A percentile compares a stretch with the other conserved stretches of the same genome.
Evolutionary conservation across 257 asterid species (phyloP).

Genomic region (Sherardia arvensis): DNA sequence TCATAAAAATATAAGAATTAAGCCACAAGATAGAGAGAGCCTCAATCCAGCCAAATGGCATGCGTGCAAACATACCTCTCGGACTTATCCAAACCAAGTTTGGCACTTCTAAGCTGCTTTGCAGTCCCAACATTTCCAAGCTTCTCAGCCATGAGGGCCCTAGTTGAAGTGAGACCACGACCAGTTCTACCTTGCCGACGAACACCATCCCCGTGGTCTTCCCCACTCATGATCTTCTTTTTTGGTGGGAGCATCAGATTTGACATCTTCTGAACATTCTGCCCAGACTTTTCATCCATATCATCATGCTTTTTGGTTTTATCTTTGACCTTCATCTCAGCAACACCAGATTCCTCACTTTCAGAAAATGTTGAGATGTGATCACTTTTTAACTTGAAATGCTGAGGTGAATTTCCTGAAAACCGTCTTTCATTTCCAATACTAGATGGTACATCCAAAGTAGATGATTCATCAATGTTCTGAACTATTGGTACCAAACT

Average conservation of each 20-base stretch:
- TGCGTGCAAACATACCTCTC: conserved; percentile 44
- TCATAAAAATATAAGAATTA: conserved; percentile 20
- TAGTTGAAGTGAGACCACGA: conserved; percentile 55
- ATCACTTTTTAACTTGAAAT: conserved; percentile 55
- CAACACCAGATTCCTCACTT: conserved; percentile 79
- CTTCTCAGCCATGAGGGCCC: conserved; percentile 67
- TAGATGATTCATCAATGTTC: conserved; percentile 47
- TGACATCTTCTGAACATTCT: conserved; percentile 73
- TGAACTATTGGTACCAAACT: conserved; percentile 57
- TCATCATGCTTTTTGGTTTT: conserved; percentile 58
- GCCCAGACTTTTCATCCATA: conserved; percentile 54
- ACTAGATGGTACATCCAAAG: conserved; percentile 35
- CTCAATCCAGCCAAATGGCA: conserved; percentile 2
- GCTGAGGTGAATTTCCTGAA: conserved; percentile 63
- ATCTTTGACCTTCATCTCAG: conserved; percentile 55
- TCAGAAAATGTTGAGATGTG: conserved; percentile 64
- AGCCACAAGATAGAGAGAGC: not conserved
- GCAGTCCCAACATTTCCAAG: conserved; percentile 65
- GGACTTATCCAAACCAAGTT: conserved; percentile 63
- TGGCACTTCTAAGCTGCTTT: conserved; percentile 77
- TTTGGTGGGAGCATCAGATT: conserved; percentile 70
- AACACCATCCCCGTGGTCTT: conserved; percentile 58
- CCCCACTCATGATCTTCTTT: conserved; percentile 48
- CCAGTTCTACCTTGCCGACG: conserved; percentile 85
- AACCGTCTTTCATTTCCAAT: conserved; percentile 47